phyloP scores from a whole-genome alignment of 306 rosid species.

The Sicyos edulis region DNA sequence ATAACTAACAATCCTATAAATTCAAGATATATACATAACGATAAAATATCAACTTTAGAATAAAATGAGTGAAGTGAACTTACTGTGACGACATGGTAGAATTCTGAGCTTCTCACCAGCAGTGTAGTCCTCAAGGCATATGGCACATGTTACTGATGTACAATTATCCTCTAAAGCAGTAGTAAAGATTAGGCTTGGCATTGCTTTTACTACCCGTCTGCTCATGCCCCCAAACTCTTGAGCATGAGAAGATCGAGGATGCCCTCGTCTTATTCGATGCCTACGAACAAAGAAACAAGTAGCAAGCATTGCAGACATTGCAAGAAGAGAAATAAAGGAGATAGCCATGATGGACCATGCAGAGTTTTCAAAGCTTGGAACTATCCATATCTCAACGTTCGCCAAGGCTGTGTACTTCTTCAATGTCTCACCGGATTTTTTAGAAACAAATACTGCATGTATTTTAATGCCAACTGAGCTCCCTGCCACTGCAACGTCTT shows the following conservation, averaged over 20 bases:
- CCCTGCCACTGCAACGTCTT: constrained; percentile 79
- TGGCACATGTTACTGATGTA: constrained; percentile 86
- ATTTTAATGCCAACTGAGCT: constrained; percentile 71
- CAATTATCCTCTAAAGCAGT: constrained; percentile 86
- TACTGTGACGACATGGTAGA: constrained; percentile 94
- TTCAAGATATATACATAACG: not conserved
- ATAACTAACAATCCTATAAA: not conserved
- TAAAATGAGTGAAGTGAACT: constrained; percentile 31
- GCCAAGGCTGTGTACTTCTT: constrained; percentile 46
- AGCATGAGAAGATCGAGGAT: constrained; percentile 55
- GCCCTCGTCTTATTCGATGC: constrained; percentile 83
- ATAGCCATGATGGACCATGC: constrained; percentile 99
- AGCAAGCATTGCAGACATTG: constrained; percentile 97
- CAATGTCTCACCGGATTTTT: constrained; percentile 62
- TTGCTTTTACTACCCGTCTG: constrained; percentile 86
- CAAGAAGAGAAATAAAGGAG: constrained; percentile 91
- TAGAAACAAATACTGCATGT: constrained; percentile 77
- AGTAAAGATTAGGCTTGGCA: constrained; percentile 93
- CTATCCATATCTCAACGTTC: constrained; percentile 69
- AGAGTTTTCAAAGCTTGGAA: constrained; percentile 89
- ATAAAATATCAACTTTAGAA: constrained; percentile 19
- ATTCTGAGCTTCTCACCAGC: constrained; percentile 91
- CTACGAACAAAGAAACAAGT: constrained; percentile 95
- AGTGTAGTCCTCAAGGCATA: constrained; percentile 95
- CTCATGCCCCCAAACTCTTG: constrained; percentile 97